Base-by-base conservation (phyloP, 164 flowering plant genomes). In the Liquidambar formosana region DNA sequence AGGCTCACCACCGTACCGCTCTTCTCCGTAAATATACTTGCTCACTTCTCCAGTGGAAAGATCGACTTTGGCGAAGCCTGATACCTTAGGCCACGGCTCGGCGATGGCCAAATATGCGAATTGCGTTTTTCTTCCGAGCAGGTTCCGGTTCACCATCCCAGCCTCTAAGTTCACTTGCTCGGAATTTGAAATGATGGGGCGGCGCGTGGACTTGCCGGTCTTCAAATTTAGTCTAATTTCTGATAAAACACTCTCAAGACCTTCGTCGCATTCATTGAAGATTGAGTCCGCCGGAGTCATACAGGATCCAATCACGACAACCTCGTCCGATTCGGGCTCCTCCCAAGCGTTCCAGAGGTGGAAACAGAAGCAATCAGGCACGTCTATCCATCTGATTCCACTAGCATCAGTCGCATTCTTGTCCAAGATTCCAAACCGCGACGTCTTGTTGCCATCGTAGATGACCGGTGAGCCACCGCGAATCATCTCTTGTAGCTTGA, bases 71-170 rank as follows among this genome's bases (percentile, higher is more conserved):
- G 75, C 75, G 19, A 72, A 72, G 0, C 75, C 75, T 1, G 75
- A 72, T 6, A 72, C 75, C 56, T 72, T 72, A 8, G 75, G 75
- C 75, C 75, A 72, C 18, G 71, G 71, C 61, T 66, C 75, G 5
- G 71, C 75, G 27, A 72, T 61, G 26, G 75, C 75, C 8, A 71
- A 43, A 51, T 71, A 71, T 10, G 69, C 69, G 53, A 45, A 71
- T 18, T 22, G 64, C 2, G 69, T 71, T 21, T 71, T 71, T 38
- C 74, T 41, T 1, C 74, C 74, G 3, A 71, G 68, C 19, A 13
- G 18, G 63, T 71, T 64, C 54, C 68, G 19, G 57, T 71, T 71
- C 63, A 71, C 74, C 74, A 71, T 71, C 21, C 74, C 74, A 13
- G 74, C 74, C 38, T 71, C 74, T 26, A 71, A 41, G 48, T 71